Evolutionary conservation across 768 basidiomycete genomes (phyloP), one percentile per base, ranked within the genome.

Genomic region (Tulasnella sp.): DNA sequence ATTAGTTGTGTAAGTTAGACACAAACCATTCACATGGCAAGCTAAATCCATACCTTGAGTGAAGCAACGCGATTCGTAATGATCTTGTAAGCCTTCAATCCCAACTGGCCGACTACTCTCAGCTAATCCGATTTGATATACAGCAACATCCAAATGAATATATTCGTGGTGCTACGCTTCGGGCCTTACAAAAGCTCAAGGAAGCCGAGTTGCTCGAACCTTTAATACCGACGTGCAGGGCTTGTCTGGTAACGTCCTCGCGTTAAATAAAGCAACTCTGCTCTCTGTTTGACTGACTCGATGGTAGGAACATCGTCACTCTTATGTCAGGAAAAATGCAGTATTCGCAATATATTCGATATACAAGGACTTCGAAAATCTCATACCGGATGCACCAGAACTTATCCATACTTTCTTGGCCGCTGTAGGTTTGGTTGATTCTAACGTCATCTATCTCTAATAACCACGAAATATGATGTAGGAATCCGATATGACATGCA

Each of bases 91-190:
- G 85, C 70, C 13, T 27, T 27, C 12, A 22, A 27, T 2, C 10
- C 3, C 16, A 28, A 1, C 15, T n/a, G 25, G 4, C 31, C 19
- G 13, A 20, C 48, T 13, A 28, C 48, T 43, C 37, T 10, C 39
- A n/a, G n/a, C 19, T 29, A 25, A 45, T 52, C 57, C 45, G 60
- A 45, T 10, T 39, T 49, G 34, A 12, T 32, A 33, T 37, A 5
- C 56, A 92, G 86, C 92, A 98, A 91, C 95, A 99, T 61, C 92
- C 93, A 7, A 98, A 99, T 61, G 95, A 99, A 71, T 99, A 96
- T 65, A 95, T 99, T 60, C 86, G 95, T 32, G 95, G 95, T 39
- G 88, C 91, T n/a, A 92, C 89, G 9, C 77, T 98, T 29, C 83
- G 95, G 22, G 93, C 92, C 69, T 75, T 98, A 10, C 88, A 93